A percentile compares a stretch with the other conserved stretches of the same genome.
These are phyloP conservation scores for Eragrostis nindensis DNA, from an alignment of 176 grass and related monocot genomes.

Conservation along the genomic window DNA sequence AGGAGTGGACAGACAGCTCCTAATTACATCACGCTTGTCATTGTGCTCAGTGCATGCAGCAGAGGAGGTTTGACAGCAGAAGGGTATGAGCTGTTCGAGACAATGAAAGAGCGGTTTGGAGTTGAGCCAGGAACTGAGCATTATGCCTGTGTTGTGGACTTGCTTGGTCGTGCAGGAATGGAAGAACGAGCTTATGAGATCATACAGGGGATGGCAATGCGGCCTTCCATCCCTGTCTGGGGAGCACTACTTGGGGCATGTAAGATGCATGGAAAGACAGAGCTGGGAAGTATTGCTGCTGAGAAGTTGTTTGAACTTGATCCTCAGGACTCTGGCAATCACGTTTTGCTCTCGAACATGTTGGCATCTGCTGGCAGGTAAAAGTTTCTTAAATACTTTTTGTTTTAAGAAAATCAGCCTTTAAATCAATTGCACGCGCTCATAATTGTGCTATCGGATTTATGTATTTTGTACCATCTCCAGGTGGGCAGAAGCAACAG, in stretches of 20 bases:
- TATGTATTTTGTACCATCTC: constrained; percentile 23
- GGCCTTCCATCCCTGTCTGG: constrained; percentile 75
- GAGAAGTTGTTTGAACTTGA: constrained; percentile 82
- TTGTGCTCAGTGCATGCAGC: constrained; percentile 70
- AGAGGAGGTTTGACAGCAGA: constrained; percentile 72
- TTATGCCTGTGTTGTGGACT: constrained; percentile 83
- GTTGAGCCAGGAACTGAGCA: constrained; percentile 73
- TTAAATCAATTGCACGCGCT: background rate
- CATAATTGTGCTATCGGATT: background rate
- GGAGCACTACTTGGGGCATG: constrained; percentile 81
- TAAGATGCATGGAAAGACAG: constrained; percentile 78
- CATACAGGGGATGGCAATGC: constrained; percentile 72
- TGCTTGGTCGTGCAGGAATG: constrained; percentile 80
- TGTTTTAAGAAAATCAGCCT: background rate
- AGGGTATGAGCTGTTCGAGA: constrained; percentile 68
- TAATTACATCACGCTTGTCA: constrained; percentile 78
- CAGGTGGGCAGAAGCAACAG: constrained; percentile 82
- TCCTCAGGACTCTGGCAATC: constrained; percentile 78
- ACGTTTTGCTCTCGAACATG: constrained; percentile 85
- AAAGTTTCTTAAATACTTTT: constrained; percentile 18
- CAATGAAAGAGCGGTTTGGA: constrained; percentile 71
- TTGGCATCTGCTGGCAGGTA: constrained; percentile 80
- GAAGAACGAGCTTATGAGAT: constrained; percentile 78
- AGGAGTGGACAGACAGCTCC: constrained; percentile 50
- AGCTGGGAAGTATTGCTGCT: constrained; percentile 75